phyloP scores from a whole-genome alignment of 768 basidiomycete species.

The Cystofilobasidium ferigula region DNA sequence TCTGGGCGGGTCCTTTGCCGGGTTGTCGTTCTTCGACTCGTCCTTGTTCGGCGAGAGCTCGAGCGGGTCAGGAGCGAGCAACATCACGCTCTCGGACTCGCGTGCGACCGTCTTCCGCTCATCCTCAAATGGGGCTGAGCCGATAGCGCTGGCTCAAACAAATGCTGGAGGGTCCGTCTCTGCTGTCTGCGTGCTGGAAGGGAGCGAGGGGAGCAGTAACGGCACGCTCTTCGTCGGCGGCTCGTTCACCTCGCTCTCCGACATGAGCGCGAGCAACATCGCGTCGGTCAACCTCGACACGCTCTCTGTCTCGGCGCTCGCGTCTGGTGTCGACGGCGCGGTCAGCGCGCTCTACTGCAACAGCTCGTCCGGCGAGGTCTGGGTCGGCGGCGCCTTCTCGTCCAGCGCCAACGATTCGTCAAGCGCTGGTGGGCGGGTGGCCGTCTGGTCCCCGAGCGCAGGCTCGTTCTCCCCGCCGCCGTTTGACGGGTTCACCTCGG shows the following conservation, averaged over 20 bases:
- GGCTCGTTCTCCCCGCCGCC: constrained; percentile 61
- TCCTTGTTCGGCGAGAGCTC: constrained; percentile 39
- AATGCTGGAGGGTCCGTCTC: constrained; percentile 57
- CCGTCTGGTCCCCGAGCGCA: constrained; percentile 33
- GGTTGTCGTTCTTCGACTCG: constrained; percentile 60
- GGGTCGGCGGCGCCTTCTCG: constrained; percentile 64
- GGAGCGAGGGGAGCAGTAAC: constrained; percentile 28
- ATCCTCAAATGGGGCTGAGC: not conserved
- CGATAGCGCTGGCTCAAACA: constrained; percentile 14
- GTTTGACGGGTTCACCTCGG: constrained; percentile 65
- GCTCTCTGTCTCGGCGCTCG: constrained; percentile 52
- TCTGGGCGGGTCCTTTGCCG: constrained; percentile 76
- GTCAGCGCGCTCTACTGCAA: constrained; percentile 74
- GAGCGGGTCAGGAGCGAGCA: not conserved
- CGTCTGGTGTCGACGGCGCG: constrained; percentile 55
- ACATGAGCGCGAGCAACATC: constrained; percentile 55
- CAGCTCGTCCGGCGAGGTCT: constrained; percentile 48
- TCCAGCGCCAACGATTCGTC: constrained; percentile 23
- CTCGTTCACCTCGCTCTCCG: constrained; percentile 61
- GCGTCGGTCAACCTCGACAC: constrained; percentile 60
- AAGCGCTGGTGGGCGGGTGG: constrained; percentile 37
- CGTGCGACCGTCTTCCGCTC: constrained; percentile 36
- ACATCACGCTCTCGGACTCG: constrained; percentile 51
- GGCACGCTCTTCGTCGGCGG: constrained; percentile 71
- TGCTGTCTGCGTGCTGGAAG: constrained; percentile 49